Percentiles rank a stretch among this genome's conserved stretches.
Conservation (phyloP, 148 eudicot genomes). For the Polygonum maritimum region DNA sequence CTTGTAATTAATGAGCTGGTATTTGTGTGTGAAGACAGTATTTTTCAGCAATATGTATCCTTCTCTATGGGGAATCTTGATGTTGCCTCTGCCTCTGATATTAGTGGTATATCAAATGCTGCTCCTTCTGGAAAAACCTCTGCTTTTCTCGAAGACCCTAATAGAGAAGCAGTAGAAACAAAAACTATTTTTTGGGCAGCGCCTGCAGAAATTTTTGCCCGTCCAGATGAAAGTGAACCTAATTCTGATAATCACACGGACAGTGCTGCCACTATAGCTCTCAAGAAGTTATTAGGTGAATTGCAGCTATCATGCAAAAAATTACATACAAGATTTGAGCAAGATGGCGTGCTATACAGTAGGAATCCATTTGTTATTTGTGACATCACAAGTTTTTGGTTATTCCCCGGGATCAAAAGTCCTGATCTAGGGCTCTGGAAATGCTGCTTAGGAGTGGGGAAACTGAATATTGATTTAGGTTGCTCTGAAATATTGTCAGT, state of each 20-base stretch:
- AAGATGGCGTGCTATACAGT: slow-evolving; percentile 14
- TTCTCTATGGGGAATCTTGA: slow-evolving; percentile 50
- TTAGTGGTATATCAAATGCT: slow-evolving; percentile 17
- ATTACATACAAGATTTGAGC: slow-evolving; percentile 33
- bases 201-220: slow-evolving; percentile 32
- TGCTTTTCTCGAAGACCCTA: slow-evolving; percentile 13
- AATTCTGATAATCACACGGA: slow-evolving; percentile 15
- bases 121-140: slow-evolving; percentile 12
- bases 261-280: slow-evolving; percentile 23
- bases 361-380: slow-evolving; percentile 59
- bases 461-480: slow-evolving; percentile 46
- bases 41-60: slow-evolving; percentile 38
- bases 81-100: slow-evolving; percentile 29
- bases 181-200: slow-evolving; percentile 43
- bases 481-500: slow-evolving; percentile 33
- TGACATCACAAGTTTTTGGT: slow-evolving; percentile 33
- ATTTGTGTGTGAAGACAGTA: slow-evolving; percentile 27
- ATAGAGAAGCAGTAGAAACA: slow-evolving; percentile 23
- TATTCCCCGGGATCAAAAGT: slow-evolving; percentile 27
- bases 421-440: slow-evolving; percentile 35
- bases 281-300: slow-evolving; percentile 29
- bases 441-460: slow-evolving; percentile 53
- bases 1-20: slow-evolving; percentile 28
- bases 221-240: slow-evolving; percentile 18
- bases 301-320: slow-evolving; percentile 46